Base-by-base conservation (phyloP, 1,139 yeast species). In the Diutina ranongensis region DNA sequence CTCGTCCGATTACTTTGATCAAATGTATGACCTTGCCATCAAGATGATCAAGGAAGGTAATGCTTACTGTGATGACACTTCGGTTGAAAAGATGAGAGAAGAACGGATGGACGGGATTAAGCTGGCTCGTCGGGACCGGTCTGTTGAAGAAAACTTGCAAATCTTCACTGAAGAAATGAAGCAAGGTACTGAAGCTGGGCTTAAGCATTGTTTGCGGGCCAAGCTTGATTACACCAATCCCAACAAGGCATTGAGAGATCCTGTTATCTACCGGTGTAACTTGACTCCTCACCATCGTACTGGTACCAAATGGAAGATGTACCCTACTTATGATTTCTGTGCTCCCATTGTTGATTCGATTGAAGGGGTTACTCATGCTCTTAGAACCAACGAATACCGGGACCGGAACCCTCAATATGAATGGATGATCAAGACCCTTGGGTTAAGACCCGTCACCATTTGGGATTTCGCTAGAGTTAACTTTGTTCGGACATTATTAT, bases 391-490 rank as follows among this genome's bases (percentile, higher is more conserved):
- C 62, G 97, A 92, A 71, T 92, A 92, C 76, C 82, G 97, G 68
- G 97, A 92, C 72, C 84, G 97, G 70, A 89, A 92, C 63, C 88
- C 95, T 45, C 97, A 92, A 71, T 92, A 92, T 66, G 95, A 85
- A 50, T 92, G 98, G 98, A 80, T 92, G 76, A 76, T 87, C 55
- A 68, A 83, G 48, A 81, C 92, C 41, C 71, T 92, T 62, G 67
- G 74, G 47, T 75, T 92, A 61, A 83, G 97, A 69, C 83, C 84
- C 60, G 97, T 92, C 46, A 88, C 87, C 65, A 78, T 92, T 57
- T 92, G 97, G 96, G 98, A 92, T 71, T 92, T 92, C 59, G 94
- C 94, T 52, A 81, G 97, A 68, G 89, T 92, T 60, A 92, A 89
- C 75, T 89, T 92, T 60, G 87, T 89, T 50, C 82, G 97, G 72